Evolutionary conservation across 805 yeast species (phyloP), one percentile per base, ranked within the genome.

Genomic region (Grigorovia transvaalensis): DNA sequence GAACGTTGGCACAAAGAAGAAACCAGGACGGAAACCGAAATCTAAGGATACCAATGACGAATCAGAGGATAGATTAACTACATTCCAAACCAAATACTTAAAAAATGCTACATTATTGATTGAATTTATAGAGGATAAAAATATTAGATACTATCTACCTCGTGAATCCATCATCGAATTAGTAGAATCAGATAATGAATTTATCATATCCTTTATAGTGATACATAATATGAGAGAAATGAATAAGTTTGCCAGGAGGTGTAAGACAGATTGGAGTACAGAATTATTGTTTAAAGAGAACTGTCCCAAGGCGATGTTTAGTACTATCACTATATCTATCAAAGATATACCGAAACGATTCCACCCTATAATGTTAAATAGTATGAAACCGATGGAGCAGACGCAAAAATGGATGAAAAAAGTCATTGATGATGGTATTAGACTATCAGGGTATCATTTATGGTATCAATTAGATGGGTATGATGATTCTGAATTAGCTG

Each of bases 391-490:
- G 1, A 59, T 73, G 15, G 79, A 77, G 1, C 72, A 77, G 17
- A 91, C 84, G 0, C 78, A 75, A 48, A 66, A 69, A 17, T 68
- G 74, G 18, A 88, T 91, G 96, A 73, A 74, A 43, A 69, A 74
- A 9, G 76, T 83, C 4, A 64, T 88, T 51, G 70, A 72, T 15
- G 70, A 67, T 18, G 96, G 96, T 1, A 72, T 73, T 1, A 74
- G 88, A 53, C 68, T 81, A 2, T 70, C 83, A 6, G 78, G 78
- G 38, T 79, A 80, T 58, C 78, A 84, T 62, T 70, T 88, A 19
- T 89, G 96, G 96, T 87, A 84, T 60, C 88, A 85, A 59, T 73
- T 91, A 11, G 93, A 85, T 65, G 90, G 88, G 0, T 74, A 78
- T 46, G 78, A 80, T 50, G 93, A 86, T 63, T 87, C 82, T 56